phyloP scores from a whole-genome alignment of 2,329 filamentous ascomycete species.

The Colletotrichum kahawae region DNA sequence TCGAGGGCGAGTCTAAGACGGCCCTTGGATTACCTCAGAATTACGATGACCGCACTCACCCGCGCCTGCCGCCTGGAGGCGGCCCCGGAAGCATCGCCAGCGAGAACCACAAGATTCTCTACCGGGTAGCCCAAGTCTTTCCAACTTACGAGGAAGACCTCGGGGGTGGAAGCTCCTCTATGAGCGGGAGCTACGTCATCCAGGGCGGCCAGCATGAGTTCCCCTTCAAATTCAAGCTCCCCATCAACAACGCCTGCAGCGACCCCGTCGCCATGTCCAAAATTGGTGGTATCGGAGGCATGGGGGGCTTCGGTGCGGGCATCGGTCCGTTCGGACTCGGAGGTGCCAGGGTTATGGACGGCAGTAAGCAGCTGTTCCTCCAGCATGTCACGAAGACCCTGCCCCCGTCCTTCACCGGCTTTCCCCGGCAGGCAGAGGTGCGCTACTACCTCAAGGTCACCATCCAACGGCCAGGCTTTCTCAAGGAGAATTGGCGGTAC shows the following conservation, averaged over 20 bases:
- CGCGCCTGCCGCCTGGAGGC: constrained; percentile 39
- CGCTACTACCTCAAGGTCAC: constrained; percentile 97
- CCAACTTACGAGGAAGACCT: constrained; percentile 58
- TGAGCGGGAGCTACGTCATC: constrained; percentile 57
- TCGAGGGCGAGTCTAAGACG: constrained; percentile 80
- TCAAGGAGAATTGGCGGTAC: constrained; percentile 86
- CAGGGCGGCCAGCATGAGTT: constrained; percentile 76
- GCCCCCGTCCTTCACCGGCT: constrained; percentile 87
- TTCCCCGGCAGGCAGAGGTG: constrained; percentile 87
- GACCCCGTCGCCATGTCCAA: constrained; percentile 57
- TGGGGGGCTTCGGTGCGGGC: constrained; percentile 54
- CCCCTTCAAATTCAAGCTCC: constrained; percentile 78
- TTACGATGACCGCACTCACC: constrained; percentile 32
- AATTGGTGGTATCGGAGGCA: constrained; percentile 57
- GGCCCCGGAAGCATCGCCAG: constrained; percentile 48
- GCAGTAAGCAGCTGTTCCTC: constrained; percentile 65
- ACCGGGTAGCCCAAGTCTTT: constrained; percentile 75
- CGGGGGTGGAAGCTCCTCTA: constrained; percentile 43
- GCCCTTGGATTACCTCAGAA: constrained; percentile 59
- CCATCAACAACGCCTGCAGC: constrained; percentile 77
- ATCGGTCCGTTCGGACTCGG: constrained; percentile 52
- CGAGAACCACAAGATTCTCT: constrained; percentile 76
- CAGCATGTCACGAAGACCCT: constrained; percentile 83
- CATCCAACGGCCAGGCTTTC: constrained; percentile 83
- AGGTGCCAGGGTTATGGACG: constrained; percentile 66